Evolutionary conservation across 768 basidiomycete genomes (phyloP), one percentile per base, ranked within the genome.

Genomic region (Rhodotorula sphaerocarpa): DNA sequence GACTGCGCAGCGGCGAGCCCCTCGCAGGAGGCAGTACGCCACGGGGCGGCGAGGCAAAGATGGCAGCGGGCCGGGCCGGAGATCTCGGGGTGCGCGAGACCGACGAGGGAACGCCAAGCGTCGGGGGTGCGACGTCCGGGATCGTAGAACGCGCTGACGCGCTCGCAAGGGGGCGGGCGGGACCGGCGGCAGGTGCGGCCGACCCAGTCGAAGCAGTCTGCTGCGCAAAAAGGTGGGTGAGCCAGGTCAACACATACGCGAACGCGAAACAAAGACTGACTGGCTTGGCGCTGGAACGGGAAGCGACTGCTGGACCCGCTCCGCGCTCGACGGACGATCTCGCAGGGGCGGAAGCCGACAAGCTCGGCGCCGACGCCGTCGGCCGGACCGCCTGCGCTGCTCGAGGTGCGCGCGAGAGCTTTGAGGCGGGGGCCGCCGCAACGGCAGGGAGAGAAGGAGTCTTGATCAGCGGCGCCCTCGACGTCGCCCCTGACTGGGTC

Each of bases 1-100:
- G 63, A 25, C 63, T 64, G 25, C 63, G 57, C 2, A 50, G 36
- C 3, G 62, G 62, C 9, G 62, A 63, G 3, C 18, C 21, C 1
- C 45, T 45, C 2, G 55, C 25, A 18, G 31, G 36, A 10, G n/a
- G 0, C 2, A n/a, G 21, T 12, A 23, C 33, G 0, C 16, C 2
- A 1, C 47, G 45, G 7, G 46, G 54, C 3, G 61, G 50, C 1
- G 61, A 41, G 15, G 50, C 48, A 23, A 43, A 39, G 36, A 39
- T 39, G n/a, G n/a, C n/a, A 39, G 36, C 16, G 36, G 36, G 9
- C 33, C 23, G 31, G 45, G 27, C 10, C 46, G 39, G 21, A 28
- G 51, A 5, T 39, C 36, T 9, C 36, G n/a, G n/a, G n/a, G n/a
- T n/a, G n/a, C n/a, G n/a, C n/a, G n/a, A 39, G 36, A 39, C 36